These are phyloP conservation scores for Solanum hybrid DNA, from an alignment of 305 asterid species.

Conservation along the genomic window DNA sequence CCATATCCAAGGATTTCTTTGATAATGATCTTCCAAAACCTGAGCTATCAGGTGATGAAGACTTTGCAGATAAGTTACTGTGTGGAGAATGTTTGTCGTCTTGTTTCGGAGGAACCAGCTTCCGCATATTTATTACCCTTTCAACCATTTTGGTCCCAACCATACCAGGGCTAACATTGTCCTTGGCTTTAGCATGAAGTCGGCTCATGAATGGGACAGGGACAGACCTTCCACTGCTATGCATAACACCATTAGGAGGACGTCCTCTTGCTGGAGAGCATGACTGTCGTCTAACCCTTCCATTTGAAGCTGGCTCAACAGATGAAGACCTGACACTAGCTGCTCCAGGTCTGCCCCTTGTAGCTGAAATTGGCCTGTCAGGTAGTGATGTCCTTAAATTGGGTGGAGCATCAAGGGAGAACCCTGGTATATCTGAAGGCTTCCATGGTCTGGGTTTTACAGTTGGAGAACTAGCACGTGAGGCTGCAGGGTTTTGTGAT, in stretches of 20 bases:
- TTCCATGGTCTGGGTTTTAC: slow-evolving; percentile 88
- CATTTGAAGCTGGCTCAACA: slow-evolving; percentile 63
- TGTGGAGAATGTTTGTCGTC: slow-evolving; percentile 29
- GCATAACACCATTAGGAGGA: slow-evolving; percentile 11
- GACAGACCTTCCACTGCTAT: slow-evolving; percentile 9
- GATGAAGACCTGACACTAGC: slow-evolving; percentile 79
- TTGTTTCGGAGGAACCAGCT: slow-evolving; percentile 28
- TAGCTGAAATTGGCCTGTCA: slow-evolving; percentile 84
- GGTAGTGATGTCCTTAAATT: slow-evolving; percentile 77
- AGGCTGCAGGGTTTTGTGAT: slow-evolving; percentile 37
- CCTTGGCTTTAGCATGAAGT: slow-evolving; percentile 16
- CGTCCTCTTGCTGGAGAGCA: slow-evolving; percentile 33
- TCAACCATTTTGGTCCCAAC: slow-evolving; percentile 34
- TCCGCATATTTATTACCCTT: slow-evolving; percentile 37
- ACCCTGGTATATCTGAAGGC: slow-evolving; percentile 97
- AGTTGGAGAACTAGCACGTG: slow-evolving; percentile 71
- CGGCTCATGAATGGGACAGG: slow-evolving; percentile 42
- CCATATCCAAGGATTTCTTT: slow-evolving; percentile 92
- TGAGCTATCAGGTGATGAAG: slow-evolving; percentile 46
- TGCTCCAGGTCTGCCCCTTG: slow-evolving; percentile 92
- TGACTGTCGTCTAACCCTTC: slow-evolving; percentile 82
- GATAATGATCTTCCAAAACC: slow-evolving; percentile 96
- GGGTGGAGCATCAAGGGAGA: slow-evolving; percentile 90
- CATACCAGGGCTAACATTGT: slow-evolving; percentile 27
- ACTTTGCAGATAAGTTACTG: slow-evolving; percentile 19